Percentiles rank a stretch among this genome's conserved stretches.
These are phyloP conservation scores for Scalesia atractyloides DNA, from an alignment of 129 eudicot genomes.

Conservation along the genomic window DNA sequence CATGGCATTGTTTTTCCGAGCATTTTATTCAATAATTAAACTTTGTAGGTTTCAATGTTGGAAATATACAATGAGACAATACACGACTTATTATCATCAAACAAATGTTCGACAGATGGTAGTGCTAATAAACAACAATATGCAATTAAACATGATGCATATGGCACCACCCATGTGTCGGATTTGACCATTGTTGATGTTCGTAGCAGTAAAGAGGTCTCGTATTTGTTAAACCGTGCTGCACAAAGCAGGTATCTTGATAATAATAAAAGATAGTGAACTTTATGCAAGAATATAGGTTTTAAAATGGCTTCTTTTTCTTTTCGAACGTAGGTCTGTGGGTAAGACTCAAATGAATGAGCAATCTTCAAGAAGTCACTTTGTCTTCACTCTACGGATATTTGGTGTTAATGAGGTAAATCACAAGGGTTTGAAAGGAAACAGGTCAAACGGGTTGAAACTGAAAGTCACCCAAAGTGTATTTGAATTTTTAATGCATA, in stretches of 20 bases:
- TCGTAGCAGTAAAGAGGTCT: constrained; percentile 82
- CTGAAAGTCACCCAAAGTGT: not conserved
- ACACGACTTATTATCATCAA: constrained; percentile 78
- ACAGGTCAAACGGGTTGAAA: constrained; percentile 1
- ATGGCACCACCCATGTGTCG: constrained; percentile 85
- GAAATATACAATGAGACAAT: constrained; percentile 96
- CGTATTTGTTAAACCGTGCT: constrained; percentile 86
- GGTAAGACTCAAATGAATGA: constrained; percentile 99
- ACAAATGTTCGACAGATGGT: constrained; percentile 49
- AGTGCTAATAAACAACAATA: constrained; percentile 62
- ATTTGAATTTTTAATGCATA: not conserved
- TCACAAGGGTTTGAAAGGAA: not conserved
- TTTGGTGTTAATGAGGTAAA: constrained; percentile 83
- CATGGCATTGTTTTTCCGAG: constrained; percentile 4
- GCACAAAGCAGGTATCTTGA: constrained; percentile 79
- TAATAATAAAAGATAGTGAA: not conserved
- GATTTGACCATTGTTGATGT: constrained; percentile 89
- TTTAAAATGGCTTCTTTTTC: not conserved
- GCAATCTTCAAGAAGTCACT: constrained; percentile 96
- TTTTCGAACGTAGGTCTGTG: constrained; percentile 63
- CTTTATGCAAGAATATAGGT: not conserved
- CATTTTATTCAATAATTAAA: constrained; percentile 5
- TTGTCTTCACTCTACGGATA: constrained; percentile 93
- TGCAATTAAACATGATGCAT: constrained; percentile 83
- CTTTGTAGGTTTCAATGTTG: constrained; percentile 83